These are phyloP conservation scores for Glycine latifolia DNA, from an alignment of 306 rosid species.

Conservation along the genomic window DNA sequence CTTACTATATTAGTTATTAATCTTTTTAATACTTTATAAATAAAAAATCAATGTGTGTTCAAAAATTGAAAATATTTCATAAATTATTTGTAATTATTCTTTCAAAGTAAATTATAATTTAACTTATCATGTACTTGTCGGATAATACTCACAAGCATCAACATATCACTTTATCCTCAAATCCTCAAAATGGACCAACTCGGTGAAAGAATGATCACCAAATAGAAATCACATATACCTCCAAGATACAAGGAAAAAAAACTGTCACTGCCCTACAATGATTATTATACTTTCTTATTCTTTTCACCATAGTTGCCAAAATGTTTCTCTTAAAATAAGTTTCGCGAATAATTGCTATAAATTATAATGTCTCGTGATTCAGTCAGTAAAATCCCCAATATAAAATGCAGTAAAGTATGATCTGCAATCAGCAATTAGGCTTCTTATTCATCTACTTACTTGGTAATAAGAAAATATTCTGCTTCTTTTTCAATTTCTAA, in stretches of 20 bases:
- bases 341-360: background rate
- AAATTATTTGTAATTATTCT: background rate
- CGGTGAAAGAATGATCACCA: too few relatives aligned
- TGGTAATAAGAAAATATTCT: background rate
- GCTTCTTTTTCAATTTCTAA: constrained; percentile 5
- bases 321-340: background rate
- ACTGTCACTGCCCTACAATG: background rate
- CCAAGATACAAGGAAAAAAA: too few relatives aligned
- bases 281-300: background rate
- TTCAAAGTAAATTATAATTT: background rate
- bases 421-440: background rate
- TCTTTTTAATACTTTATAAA: background rate
- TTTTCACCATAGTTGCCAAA: background rate
- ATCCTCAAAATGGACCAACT: too few relatives aligned
- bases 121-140: background rate
- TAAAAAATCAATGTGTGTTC: background rate
- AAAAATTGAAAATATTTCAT: background rate
- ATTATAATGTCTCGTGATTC: background rate
- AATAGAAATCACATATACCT: too few relatives aligned
- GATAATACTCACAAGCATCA: background rate
- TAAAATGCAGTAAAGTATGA: background rate
- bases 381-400: background rate
- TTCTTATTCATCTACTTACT: background rate
- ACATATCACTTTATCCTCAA: too few relatives aligned
- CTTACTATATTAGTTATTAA: background rate